These are phyloP conservation scores for Stemphylium lycopersici DNA, from an alignment of 2,329 filamentous ascomycete species.

Conservation along the genomic window DNA sequence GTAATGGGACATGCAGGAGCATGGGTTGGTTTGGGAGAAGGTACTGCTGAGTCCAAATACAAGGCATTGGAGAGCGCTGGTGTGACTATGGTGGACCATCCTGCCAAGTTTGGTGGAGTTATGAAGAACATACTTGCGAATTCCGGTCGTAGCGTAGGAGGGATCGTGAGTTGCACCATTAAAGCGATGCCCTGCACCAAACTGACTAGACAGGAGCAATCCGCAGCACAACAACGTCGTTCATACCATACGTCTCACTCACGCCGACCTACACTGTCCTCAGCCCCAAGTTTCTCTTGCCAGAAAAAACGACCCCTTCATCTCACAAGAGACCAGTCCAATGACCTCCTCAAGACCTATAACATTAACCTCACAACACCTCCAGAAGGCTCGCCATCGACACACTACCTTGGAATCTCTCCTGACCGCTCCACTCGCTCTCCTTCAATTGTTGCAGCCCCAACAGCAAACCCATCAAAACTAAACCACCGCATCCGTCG, in stretches of 20 bases:
- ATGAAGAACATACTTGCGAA: constrained; percentile 67
- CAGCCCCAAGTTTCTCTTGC: constrained; percentile 1
- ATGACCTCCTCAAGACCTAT: constrained; percentile 61
- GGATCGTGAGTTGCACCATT: constrained; percentile 40
- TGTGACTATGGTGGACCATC: constrained; percentile 74
- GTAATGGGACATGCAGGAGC: constrained; percentile 84
- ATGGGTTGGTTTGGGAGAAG: constrained; percentile 70
- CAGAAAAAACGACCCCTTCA: constrained; percentile 61
- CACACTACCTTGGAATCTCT: constrained; percentile 65
- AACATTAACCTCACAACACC: constrained; percentile 56
- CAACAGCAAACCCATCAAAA: constrained; percentile 53
- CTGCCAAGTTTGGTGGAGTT: constrained; percentile 72
- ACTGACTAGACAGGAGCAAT: constrained; percentile 36
- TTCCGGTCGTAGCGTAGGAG: constrained; percentile 49
- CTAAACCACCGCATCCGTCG: constrained; percentile 54
- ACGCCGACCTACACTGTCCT: constrained; percentile 18
- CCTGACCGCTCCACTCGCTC: constrained; percentile 67
- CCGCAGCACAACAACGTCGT: constrained; percentile 55
- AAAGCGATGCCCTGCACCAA: background rate
- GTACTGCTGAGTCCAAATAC: constrained; percentile 69
- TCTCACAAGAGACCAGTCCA: constrained; percentile 60
- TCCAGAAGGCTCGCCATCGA: constrained; percentile 37
- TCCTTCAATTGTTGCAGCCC: constrained; percentile 69
- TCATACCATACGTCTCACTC: constrained; percentile 50
- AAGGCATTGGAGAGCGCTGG: constrained; percentile 69